Evolutionary conservation across 768 basidiomycete genomes (phyloP), one percentile per base, ranked within the genome.

Genomic region (Tulasnella sp.): DNA sequence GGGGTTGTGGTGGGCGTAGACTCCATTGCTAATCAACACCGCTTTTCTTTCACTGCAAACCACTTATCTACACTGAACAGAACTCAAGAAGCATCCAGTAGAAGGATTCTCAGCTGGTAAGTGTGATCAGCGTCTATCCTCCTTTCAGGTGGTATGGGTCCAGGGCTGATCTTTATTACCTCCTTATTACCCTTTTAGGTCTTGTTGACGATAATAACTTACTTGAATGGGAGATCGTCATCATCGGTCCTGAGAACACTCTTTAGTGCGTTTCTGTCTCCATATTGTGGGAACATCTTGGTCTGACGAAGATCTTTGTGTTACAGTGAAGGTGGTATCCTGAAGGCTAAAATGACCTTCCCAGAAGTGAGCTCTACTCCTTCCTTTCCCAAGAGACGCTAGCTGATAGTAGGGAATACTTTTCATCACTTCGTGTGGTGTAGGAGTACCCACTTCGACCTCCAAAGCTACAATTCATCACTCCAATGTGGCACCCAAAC

Each of bases 401-500:
- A 31, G 28, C 19, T 4, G 29, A 42, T 9, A 27, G 6, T 19
- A 33, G 51, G 48, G 48, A 20, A 35, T 54, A 20, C 25, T 28
- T n/a, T 45, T 39, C 33, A 45, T 34, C 27, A 33, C 44, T 12
- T 53, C 47, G 29, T 28, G 27, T 37, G 25, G 53, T 47, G 20
- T 28, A 56, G 24, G 89, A 96, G 65, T 96, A 80, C 64, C 93
- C 93, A 24, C 67, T 93, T 47, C 71, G 80, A 42, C 92, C 92
- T 6, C 93, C 95, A 32, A 92, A 89, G 78, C 87, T 98, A 87
- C 79, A 77, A 19, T 99, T 99, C 62, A 76, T 85, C 58, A 96
- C 95, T 1, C 82, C 81, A 31, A 86, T 99, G 77, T 89, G 92
- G 79, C 95, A 99, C 68, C 95, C 95, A 1, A 99, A 96, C 65